Evolutionary conservation across 148 eudicot species (phyloP).

Genomic region (Diospyros kaki): DNA sequence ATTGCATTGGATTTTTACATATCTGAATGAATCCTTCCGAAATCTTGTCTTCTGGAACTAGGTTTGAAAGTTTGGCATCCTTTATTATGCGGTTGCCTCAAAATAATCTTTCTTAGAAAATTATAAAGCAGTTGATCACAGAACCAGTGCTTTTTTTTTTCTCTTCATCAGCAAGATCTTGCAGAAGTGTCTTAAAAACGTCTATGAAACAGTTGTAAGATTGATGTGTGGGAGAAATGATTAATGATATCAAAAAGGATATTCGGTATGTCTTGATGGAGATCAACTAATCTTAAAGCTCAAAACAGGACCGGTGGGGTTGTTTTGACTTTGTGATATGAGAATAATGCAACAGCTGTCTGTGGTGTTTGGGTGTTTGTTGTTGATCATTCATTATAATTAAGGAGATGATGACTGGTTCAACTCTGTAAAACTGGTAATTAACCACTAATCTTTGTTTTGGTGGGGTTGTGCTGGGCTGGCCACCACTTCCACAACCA

Average conservation of each 20-base stretch:
- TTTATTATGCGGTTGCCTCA: too few relatives aligned
- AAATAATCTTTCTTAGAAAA: too few relatives aligned
- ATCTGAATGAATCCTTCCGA: too few relatives aligned
- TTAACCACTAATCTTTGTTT: constrained; percentile 4
- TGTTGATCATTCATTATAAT: constrained; percentile 20
- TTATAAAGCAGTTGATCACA: too few relatives aligned
- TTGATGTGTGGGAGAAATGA: constrained; percentile 14
- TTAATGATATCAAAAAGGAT: constrained; percentile 14
- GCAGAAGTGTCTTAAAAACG: too few relatives aligned
- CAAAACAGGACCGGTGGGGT: constrained; percentile 15
- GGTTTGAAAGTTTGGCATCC: too few relatives aligned
- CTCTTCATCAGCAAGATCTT: too few relatives aligned
- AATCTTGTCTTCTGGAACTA: too few relatives aligned
- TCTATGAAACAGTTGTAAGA: background rate
- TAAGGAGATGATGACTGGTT: constrained; percentile 17
- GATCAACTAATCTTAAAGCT: constrained; percentile 8
- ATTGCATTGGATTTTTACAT: too few relatives aligned
- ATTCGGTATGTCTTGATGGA: constrained; percentile 16
- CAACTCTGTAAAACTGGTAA: constrained; percentile 6
- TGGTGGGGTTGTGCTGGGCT: constrained; percentile 6
- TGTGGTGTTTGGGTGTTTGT: constrained; percentile 7
- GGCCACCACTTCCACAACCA: constrained; percentile 9
- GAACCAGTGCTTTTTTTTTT: too few relatives aligned
- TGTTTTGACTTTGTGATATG: constrained; percentile 15
- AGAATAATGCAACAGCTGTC: background rate